phyloP scores from a whole-genome alignment of 768 basidiomycete species.

The Neoboletus brunneissimus region DNA sequence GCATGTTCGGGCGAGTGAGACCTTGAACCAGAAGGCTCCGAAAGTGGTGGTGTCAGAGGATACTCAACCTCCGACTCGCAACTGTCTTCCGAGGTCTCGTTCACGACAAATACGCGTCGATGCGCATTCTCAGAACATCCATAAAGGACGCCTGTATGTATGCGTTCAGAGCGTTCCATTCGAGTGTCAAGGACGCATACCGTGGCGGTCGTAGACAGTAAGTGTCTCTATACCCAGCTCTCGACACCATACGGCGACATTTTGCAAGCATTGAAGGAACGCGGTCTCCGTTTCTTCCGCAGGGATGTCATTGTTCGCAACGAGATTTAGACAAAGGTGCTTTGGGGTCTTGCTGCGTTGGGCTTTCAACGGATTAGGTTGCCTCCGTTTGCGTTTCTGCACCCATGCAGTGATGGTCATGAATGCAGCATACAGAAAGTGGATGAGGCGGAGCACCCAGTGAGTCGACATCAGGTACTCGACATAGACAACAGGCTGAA shows the following conservation, averaged over 20 bases:
- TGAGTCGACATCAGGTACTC: slow-evolving; percentile 38
- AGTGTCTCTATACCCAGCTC: slow-evolving; percentile 58
- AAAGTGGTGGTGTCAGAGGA: slow-evolving; percentile 75
- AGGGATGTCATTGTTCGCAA: slow-evolving; percentile 40
- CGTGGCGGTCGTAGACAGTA: slow-evolving; percentile 70
- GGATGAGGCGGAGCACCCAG: slow-evolving; percentile 52
- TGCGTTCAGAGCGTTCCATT: slow-evolving; percentile 5
- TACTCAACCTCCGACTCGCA: slow-evolving; percentile 61
- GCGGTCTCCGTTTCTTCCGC: slow-evolving; percentile 37
- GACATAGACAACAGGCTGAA: slow-evolving; percentile 10
- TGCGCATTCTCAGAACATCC: slow-evolving; percentile 42
- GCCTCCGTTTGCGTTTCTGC: slow-evolving; percentile 33
- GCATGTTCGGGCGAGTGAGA: slow-evolving; percentile 52
- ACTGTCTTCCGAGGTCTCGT: slow-evolving; percentile 30
- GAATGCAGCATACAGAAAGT: slow-evolving; percentile 51
- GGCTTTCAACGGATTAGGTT: slow-evolving; percentile 50
- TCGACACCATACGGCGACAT: slow-evolving; percentile 60
- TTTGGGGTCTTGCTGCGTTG: slow-evolving; percentile 56
- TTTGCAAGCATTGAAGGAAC: slow-evolving; percentile 53
- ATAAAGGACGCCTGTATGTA: slow-evolving; percentile 39
- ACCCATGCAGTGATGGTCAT: slow-evolving; percentile 41
- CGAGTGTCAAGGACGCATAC: slow-evolving; percentile 40
- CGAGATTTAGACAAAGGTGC: slow-evolving; percentile 66
- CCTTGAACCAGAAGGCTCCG: slow-evolving; percentile 66
- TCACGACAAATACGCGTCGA: slow-evolving; percentile 33